Conservation (phyloP, 2,329 filamentous ascomycete genomes). For the Emergomyces pasteurianus region DNA sequence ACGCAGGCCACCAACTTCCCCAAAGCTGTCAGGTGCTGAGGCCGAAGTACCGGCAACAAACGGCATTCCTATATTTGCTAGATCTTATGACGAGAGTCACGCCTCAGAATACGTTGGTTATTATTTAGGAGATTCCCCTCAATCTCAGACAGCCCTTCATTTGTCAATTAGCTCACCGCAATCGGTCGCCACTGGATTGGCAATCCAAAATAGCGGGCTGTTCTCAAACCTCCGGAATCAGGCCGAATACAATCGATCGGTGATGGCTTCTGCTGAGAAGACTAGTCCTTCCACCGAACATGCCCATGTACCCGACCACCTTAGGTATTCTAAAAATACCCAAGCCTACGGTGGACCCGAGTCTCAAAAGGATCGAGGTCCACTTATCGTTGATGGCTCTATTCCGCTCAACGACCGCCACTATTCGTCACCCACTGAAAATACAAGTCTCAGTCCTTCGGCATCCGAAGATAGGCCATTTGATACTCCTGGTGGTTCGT, state of each 20-base stretch:
- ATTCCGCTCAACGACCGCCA: constrained; percentile 28
- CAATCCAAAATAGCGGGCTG: constrained; percentile 27
- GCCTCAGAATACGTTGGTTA: constrained; percentile 36
- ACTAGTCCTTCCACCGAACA: constrained; percentile 9
- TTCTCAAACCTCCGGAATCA: constrained; percentile 22
- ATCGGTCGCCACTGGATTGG: constrained; percentile 26
- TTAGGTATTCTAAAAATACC: constrained; percentile 9
- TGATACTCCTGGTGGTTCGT: constrained; percentile 26
- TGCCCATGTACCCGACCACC: constrained; percentile 12
- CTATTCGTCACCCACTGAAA: constrained; percentile 21
- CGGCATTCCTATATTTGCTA: constrained; percentile 24
- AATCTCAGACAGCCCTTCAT: constrained; percentile 30
- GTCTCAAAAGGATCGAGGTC: constrained; percentile 24
- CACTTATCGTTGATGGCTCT: constrained; percentile 38
- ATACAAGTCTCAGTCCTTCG: constrained; percentile 29
- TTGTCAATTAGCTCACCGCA: constrained; percentile 27
- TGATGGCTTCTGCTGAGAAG: constrained; percentile 1
- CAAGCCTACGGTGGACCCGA: constrained; percentile 2
- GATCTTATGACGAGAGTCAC: constrained; percentile 26
- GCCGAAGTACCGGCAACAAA: constrained; percentile 22
- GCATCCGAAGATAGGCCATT: constrained; percentile 28
- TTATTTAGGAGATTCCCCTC: constrained; percentile 34
- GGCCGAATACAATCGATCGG: constrained; percentile 21
- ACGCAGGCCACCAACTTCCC: constrained; percentile 21
- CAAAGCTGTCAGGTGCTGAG: constrained; percentile 22